Conservation (phyloP, 169 alveolate species). For the Cryptosporidium andersoni region DNA sequence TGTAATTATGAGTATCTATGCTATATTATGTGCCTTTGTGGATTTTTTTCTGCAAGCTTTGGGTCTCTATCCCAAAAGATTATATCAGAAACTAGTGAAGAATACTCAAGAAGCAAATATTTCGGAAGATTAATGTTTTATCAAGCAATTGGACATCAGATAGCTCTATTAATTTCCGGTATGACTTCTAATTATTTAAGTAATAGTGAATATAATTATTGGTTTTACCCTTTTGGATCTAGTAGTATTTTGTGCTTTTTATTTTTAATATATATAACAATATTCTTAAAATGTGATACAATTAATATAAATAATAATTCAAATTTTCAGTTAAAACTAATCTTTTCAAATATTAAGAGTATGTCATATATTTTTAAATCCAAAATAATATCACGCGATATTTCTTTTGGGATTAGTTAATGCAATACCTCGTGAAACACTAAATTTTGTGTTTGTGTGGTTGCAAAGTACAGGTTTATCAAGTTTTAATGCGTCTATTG, state of each 20-base stretch:
- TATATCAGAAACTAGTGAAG: constrained; percentile 12
- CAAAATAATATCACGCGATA: constrained; percentile 7
- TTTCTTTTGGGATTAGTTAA: constrained; percentile 57
- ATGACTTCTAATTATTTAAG: neutral
- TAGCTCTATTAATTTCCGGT: constrained; percentile 34
- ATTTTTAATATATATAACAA: constrained; percentile 5
- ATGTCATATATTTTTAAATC: constrained; percentile 28
- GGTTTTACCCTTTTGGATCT: constrained; percentile 50
- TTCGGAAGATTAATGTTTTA: constrained; percentile 59
- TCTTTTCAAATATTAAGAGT: constrained; percentile 10
- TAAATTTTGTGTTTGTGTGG: constrained; percentile 63
- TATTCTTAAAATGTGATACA: neutral
- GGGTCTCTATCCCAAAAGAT: constrained; percentile 61
- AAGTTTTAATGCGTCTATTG: constrained; percentile 29
- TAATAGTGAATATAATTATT: constrained; percentile 5
- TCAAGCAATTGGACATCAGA: constrained; percentile 48
- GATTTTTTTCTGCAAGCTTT: constrained; percentile 46
- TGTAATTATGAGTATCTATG: neutral
- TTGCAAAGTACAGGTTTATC: constrained; percentile 55
- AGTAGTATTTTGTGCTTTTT: constrained; percentile 25
- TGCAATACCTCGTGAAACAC: constrained; percentile 64
- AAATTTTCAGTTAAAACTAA: neutral
- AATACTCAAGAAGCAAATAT: constrained; percentile 39
- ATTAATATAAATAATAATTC: neutral
- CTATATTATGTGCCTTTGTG: constrained; percentile 68